Percentiles rank a stretch among this genome's conserved stretches.
Evolutionary conservation across 129 eudicot genomes (phyloP).

Genomic region (Apium graveolens): DNA sequence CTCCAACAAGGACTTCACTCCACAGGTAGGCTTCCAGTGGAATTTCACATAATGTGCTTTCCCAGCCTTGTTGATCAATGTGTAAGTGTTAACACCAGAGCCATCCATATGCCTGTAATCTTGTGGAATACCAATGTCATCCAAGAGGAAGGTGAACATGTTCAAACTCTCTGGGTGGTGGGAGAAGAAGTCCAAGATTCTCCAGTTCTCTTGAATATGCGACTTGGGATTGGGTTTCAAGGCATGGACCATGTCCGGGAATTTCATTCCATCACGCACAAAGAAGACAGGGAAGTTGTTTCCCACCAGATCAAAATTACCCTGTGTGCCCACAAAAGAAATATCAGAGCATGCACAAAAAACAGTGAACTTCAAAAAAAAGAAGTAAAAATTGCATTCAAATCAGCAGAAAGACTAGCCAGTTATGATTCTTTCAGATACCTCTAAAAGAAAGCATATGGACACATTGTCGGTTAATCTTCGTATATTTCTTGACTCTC

Average conservation of each 20-base stretch:
- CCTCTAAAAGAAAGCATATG: not conserved
- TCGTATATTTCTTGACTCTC: not conserved
- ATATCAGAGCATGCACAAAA: slow-evolving; percentile 7
- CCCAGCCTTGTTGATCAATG: slow-evolving; percentile 63
- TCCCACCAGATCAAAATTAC: slow-evolving; percentile 83
- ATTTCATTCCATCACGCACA: slow-evolving; percentile 72
- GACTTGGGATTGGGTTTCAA: slow-evolving; percentile 80
- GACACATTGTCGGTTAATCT: not conserved
- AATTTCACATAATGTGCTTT: slow-evolving; percentile 65
- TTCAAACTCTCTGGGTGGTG: slow-evolving; percentile 77
- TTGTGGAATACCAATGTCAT: slow-evolving; percentile 70
- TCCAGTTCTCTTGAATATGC: slow-evolving; percentile 84
- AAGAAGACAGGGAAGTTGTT: slow-evolving; percentile 89
- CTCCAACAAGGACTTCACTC: slow-evolving; percentile 54
- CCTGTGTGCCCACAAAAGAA: slow-evolving; percentile 27
- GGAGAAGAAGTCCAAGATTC: slow-evolving; percentile 70
- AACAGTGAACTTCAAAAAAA: not conserved
- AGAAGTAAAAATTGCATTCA: not conserved
- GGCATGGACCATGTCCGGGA: slow-evolving; percentile 85
- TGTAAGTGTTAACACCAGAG: slow-evolving; percentile 73
- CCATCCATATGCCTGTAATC: slow-evolving; percentile 85
- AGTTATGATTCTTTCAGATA: not conserved
- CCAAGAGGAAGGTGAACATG: slow-evolving; percentile 74
- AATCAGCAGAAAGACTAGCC: not conserved
- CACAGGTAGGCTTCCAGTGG: slow-evolving; percentile 82